These are phyloP conservation scores for Quercus variabilis DNA, from an alignment of 306 rosid species.

Conservation along the genomic window DNA sequence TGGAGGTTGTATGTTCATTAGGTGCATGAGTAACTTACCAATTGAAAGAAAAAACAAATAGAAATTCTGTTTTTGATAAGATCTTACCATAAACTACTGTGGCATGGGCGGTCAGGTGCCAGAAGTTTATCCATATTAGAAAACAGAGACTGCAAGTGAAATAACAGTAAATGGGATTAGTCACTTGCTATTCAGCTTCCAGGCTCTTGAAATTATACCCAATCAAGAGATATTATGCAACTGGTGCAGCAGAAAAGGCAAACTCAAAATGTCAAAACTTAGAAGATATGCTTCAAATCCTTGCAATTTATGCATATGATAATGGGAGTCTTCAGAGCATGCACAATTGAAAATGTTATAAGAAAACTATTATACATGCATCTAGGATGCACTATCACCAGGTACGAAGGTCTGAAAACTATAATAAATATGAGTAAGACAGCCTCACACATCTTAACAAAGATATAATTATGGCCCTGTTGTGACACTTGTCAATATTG, in stretches of 20 bases:
- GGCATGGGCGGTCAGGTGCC: conserved; percentile 83
- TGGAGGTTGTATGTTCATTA: not conserved
- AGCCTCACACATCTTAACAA: not conserved
- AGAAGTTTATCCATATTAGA: conserved; percentile 81
- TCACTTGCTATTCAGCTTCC: conserved; percentile 1
- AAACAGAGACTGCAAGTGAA: conserved; percentile 68
- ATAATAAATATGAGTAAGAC: not conserved
- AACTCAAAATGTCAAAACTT: conserved; percentile 6
- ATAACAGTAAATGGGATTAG: conserved; percentile 27
- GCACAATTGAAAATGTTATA: not conserved
- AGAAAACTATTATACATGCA: not conserved
- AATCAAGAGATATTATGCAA: conserved; percentile 5
- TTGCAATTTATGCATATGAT: not conserved
- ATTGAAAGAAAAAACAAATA: not conserved
- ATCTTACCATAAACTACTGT: conserved; percentile 87
- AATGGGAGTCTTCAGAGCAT: not conserved
- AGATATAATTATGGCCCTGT: not conserved
- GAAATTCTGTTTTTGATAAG: conserved; percentile 5
- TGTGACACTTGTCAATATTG: not conserved
- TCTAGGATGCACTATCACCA: not conserved
- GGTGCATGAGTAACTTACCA: too few species aligned
- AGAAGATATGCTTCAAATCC: not conserved
- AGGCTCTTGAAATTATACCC: conserved; percentile 6
- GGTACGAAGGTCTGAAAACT: not conserved
- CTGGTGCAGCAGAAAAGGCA: conserved; percentile 14